Evolutionary conservation across 495 filamentous ascomycete genomes (phyloP).

Genomic region (Lindgomyces ingoldianus): DNA sequence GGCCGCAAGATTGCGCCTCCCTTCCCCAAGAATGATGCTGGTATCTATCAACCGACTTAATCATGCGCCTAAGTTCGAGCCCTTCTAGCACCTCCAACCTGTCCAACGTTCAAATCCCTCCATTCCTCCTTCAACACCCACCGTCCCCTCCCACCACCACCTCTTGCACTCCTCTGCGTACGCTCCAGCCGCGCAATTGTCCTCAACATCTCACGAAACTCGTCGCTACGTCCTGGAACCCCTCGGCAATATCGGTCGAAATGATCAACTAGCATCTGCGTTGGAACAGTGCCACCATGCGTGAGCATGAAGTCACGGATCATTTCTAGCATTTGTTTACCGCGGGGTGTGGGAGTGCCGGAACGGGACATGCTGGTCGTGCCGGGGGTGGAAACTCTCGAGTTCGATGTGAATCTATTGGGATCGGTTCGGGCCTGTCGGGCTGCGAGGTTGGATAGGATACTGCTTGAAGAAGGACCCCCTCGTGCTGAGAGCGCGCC

Average conservation of each 20-base stretch:
- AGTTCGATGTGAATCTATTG: background rate
- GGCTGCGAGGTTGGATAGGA: constrained; percentile 41
- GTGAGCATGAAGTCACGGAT: constrained; percentile 71
- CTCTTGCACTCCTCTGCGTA: constrained; percentile 16
- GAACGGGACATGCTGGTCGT: constrained; percentile 36
- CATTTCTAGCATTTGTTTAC: constrained; percentile 57
- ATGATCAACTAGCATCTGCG: constrained; percentile 77
- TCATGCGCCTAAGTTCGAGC: background rate
- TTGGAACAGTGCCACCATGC: constrained; percentile 71
- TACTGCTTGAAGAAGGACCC: constrained; percentile 36
- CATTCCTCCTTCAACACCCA: constrained; percentile 66
- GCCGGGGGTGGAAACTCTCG: constrained; percentile 11
- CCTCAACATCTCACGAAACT: constrained; percentile 65
- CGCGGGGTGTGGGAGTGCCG: constrained; percentile 48
- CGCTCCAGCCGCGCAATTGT: constrained; percentile 59
- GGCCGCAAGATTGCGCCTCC: no score
- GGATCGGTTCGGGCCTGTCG: constrained; percentile 27
- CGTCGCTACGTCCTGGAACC: constrained; percentile 52
- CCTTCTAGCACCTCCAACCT: background rate
- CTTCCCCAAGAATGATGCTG: no score
- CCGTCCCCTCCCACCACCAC: constrained; percentile 55
- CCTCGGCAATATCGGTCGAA: constrained; percentile 67
- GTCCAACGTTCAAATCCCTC: no score
- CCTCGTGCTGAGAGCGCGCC: constrained; percentile 11
- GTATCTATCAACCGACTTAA: no score